phyloP scores from a whole-genome alignment of 495 filamentous ascomycete genomes.

The Opeltia flavorubescens region DNA sequence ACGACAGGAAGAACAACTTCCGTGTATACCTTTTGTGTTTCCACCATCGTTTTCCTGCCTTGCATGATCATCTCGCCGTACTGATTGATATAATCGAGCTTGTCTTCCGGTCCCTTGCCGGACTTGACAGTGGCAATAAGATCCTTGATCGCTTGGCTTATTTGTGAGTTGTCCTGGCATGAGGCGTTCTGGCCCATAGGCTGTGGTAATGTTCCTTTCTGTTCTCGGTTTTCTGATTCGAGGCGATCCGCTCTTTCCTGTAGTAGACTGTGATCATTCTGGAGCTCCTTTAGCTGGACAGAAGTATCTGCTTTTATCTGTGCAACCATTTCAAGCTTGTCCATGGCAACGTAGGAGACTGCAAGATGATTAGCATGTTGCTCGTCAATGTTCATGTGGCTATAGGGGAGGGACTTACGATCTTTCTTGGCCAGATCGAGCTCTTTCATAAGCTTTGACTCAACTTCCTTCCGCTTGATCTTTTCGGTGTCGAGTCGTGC shows the following conservation, averaged over 20 bases:
- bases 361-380: constrained; percentile 1
- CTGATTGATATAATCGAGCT: constrained; percentile 20
- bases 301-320: constrained; percentile 33
- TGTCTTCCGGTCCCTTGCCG: background rate
- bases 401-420: constrained; percentile 20
- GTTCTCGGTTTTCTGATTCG: constrained; percentile 29
- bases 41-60: constrained; percentile 31
- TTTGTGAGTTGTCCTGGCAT: constrained; percentile 25
- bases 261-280: constrained; percentile 30
- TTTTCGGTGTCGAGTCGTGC: constrained; percentile 29
- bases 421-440: constrained; percentile 27
- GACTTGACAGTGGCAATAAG: constrained; percentile 1
- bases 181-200: constrained; percentile 5
- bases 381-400: background rate
- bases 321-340: constrained; percentile 33
- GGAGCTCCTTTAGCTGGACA: constrained; percentile 30
- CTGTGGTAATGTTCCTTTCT: constrained; percentile 19
- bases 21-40: constrained; percentile 33
- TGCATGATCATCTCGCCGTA: constrained; percentile 31
- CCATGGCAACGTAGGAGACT: constrained; percentile 34
- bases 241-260: constrained; percentile 9
- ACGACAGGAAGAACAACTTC: background rate
- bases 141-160: constrained; percentile 29
- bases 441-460: constrained; percentile 27
- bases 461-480: constrained; percentile 27